Conservation (phyloP, 2,329 filamentous ascomycete genomes). For the Hymenoscyphus repandus region DNA sequence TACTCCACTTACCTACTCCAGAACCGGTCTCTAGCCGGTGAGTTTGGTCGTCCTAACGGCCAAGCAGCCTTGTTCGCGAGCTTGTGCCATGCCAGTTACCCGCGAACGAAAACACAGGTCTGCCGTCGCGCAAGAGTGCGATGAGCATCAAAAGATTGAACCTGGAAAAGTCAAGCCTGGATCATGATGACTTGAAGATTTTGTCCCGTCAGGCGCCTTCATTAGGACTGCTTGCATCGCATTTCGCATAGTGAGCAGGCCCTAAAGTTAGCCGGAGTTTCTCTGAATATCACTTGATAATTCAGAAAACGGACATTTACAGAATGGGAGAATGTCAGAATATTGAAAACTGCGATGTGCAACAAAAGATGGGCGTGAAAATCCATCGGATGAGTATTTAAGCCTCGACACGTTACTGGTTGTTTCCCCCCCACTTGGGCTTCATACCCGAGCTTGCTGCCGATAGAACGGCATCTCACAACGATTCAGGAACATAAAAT, state of each 20-base stretch:
- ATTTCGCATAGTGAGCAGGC: too few species aligned
- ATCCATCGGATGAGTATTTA: neutral
- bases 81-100: slow-evolving; percentile 3
- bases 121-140: slow-evolving; percentile 13
- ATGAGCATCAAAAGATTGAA: slow-evolving; percentile 12
- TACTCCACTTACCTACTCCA: too few species aligned
- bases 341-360: neutral
- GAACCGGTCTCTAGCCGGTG: too few species aligned
- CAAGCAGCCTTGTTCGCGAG: slow-evolving; percentile 6
- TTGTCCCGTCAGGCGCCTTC: too few species aligned
- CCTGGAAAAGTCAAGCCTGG: neutral
- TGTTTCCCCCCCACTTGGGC: neutral
- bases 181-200: neutral
- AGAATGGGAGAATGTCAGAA: neutral
- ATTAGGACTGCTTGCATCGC: too few species aligned
- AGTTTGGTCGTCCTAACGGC: slow-evolving; percentile 2
- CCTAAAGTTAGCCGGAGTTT: too few species aligned
- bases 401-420: neutral
- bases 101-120: slow-evolving; percentile 3
- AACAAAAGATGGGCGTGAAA: neutral
- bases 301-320: neutral
- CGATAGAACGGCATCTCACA: neutral
- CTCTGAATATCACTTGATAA: too few species aligned
- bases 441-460: neutral
- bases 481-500: too few species aligned